These are phyloP conservation scores for Astrothelium macrocarpum DNA, from an alignment of 495 filamentous ascomycete species.

Conservation along the genomic window DNA sequence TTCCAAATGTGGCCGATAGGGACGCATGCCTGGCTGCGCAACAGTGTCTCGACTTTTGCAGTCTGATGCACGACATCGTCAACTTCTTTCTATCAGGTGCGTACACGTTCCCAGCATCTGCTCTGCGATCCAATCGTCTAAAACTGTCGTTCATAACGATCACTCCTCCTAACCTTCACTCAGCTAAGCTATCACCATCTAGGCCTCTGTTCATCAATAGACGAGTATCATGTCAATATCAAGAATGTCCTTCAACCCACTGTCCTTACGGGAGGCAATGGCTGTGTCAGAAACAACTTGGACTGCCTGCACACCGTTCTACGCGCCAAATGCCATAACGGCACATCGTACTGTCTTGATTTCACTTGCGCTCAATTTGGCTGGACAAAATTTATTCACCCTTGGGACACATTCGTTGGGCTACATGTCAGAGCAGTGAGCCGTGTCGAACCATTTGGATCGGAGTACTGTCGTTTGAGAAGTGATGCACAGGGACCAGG, in stretches of 20 bases:
- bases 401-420: neutral
- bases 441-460: neutral
- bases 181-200: neutral
- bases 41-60: neutral
- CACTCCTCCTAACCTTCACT: neutral
- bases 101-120: neutral
- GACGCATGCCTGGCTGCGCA: neutral
- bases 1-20: neutral
- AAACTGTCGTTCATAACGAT: no score
- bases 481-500: neutral
- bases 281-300: neutral
- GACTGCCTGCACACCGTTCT: neutral
- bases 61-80: neutral
- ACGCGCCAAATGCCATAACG: neutral
- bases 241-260: conserved; percentile 7
- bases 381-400: neutral
- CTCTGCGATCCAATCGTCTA: no score
- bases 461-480: neutral
- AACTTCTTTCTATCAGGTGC: neutral
- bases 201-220: neutral
- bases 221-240: neutral
- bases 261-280: conserved; percentile 21
- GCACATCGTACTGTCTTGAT: neutral
- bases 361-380: neutral
- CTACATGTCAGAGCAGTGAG: neutral